Evolutionary conservation across 371 early-diverging fungal genomes (phyloP), one percentile per base, ranked within the genome.

Genomic region (Nematocida sp.): DNA sequence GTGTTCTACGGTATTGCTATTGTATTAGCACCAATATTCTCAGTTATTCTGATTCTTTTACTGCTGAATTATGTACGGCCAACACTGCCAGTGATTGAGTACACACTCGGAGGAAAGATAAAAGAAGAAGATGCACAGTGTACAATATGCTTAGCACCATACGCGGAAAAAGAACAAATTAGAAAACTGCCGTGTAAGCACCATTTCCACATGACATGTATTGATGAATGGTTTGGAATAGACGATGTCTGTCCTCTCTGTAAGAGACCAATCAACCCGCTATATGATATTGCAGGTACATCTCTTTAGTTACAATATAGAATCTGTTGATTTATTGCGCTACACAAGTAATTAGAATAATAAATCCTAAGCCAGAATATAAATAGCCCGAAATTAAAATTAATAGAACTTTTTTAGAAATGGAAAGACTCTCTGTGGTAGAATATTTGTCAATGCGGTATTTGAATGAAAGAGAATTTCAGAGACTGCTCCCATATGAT

Each of bases 181-280:
- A 86, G 87, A 75, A 67, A 84, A 40, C 84, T 88, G 13, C 88
- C 88, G 2, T 88, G 89, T 71, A 84, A 84, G 40, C 89, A 88
- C 72, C 87, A 87, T 74, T 88, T 87, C 75, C 89, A 88, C 72
- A 64, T 55, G 61, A 73, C 76, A 9, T 88, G 89, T 74, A 86
- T 88, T 54, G 89, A 88, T 72, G 87, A 87, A 62, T 88, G 89
- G 89, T 86, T 88, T 73, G 82, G 84, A 64, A 57, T 87, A 11
- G 87, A 85, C 50, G 88, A 88, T 72, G 73, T 86, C 18, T 88
- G 89, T 66, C 89, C 89, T 23, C 55, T 87, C 15, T 88, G 89
- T 72, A 88, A 85, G 71, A 85, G 84, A 60, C 85, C 84, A 72
- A 75, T 86, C n/a, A 87, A 86, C 71, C 58, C 87, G n/a, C 62